Evolutionary conservation across 768 basidiomycete species (phyloP), one percentile per base, ranked within the genome.

Genomic region (Boletus vinaceobasis): DNA sequence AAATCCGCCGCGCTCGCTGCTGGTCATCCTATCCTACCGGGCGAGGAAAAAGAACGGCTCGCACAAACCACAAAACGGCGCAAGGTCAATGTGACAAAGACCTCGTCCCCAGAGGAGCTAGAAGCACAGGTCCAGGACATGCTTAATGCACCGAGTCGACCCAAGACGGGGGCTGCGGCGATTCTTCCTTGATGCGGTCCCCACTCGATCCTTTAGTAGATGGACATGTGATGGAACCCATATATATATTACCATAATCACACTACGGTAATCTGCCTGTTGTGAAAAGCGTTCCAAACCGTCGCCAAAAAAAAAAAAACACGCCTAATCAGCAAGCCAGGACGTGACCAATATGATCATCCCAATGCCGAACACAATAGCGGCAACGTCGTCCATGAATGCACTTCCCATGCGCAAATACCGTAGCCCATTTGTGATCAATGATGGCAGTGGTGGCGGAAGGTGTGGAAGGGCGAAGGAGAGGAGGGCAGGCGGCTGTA

Each of bases 381-480:
- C 82, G 2, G 88, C 81, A 0, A 93, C 67, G 60, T 90, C 90
- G 56, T 93, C 86, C 26, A 90, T 66, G 65, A 91, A 80, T 26
- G 81, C 64, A 1, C 81, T 78, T 8, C 78, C 82, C 78, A 93
- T 83, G 55, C 83, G 82, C 26, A 87, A 53, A 71, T 92, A 91
- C 57, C 83, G 86, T 55, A 88, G 65, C 2, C 74, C 77, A 54
- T 84, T 83, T 45, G 80, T 73, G 56, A 91, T 79, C n/a, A 86
- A 55, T 0, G 81, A 79, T 0, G 85, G 80, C 26, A 90, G 51
- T 2, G 84, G 84, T 14, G 81, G 73, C 2, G 89, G 89, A 11
- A 92, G 75, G 59, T 85, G 77, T 10, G 86, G 84, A 4, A 90
- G 74, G 0, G 76, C 83, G 11, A 88, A 52, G 0, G 81, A 73